These are phyloP conservation scores for Monosporozyma unispora DNA, from an alignment of 805 yeast species.

Conservation along the genomic window DNA sequence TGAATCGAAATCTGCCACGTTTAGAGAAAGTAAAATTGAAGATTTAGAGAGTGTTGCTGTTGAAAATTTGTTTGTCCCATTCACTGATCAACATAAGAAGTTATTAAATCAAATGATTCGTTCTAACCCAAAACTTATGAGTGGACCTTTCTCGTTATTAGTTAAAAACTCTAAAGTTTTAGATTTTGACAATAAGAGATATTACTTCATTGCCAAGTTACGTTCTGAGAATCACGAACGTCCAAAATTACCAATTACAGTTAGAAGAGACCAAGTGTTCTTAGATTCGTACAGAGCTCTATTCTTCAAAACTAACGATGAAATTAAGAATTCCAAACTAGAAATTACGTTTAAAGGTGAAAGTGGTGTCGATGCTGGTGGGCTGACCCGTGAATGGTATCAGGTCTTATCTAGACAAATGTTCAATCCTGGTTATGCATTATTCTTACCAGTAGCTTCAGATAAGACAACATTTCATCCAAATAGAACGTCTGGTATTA, in stretches of 20 bases:
- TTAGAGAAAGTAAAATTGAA: slow-evolving; percentile 46
- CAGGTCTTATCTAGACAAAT: slow-evolving; percentile 89
- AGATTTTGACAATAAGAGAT: slow-evolving; percentile 90
- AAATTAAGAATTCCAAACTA: slow-evolving; percentile 60
- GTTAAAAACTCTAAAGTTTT: slow-evolving; percentile 81
- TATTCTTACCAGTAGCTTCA: slow-evolving; percentile 83
- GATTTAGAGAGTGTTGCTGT: slow-evolving; percentile 70
- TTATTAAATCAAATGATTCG: slow-evolving; percentile 87
- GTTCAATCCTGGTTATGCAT: slow-evolving; percentile 91
- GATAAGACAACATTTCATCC: slow-evolving; percentile 95
- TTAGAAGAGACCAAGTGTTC: slow-evolving; percentile 85
- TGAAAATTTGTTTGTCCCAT: slow-evolving; percentile 70
- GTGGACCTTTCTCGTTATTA: slow-evolving; percentile 88
- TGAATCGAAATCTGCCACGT: slow-evolving; percentile 43
- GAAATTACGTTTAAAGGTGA: slow-evolving; percentile 86
- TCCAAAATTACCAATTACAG: slow-evolving; percentile 50
- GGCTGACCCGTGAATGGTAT: slow-evolving; percentile 95
- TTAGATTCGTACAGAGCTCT: slow-evolving; percentile 79
- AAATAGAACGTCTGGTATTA: slow-evolving; percentile 81
- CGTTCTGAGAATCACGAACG: slow-evolving; percentile 40
- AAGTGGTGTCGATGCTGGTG: slow-evolving; percentile 97
- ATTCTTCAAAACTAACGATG: slow-evolving; percentile 68
- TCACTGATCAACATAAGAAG: slow-evolving; percentile 82
- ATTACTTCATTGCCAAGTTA: slow-evolving; percentile 69
- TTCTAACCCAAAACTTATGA: slow-evolving; percentile 83